Evolutionary conservation across 2,329 filamentous ascomycete genomes (phyloP).

Genomic region (Bipolaris gigantea): DNA sequence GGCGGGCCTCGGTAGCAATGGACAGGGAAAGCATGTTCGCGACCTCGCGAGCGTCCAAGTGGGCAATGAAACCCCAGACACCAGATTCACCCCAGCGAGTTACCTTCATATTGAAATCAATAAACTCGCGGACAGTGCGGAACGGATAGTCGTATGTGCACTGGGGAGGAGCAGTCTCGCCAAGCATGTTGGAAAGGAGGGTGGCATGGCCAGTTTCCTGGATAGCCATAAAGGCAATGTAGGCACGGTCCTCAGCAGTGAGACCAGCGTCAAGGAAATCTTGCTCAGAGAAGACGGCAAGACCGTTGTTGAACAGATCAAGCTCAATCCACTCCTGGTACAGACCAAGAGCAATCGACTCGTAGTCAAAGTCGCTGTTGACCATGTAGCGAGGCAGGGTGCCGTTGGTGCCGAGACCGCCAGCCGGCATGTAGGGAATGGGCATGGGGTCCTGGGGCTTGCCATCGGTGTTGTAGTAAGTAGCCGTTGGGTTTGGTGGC

Average conservation of each 20-base stretch:
- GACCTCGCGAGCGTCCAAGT: slow-evolving; percentile 74
- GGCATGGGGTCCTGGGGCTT: slow-evolving; percentile 67
- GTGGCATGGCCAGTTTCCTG: slow-evolving; percentile 80
- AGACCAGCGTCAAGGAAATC: slow-evolving; percentile 73
- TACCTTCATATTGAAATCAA: slow-evolving; percentile 85
- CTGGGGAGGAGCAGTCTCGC: slow-evolving; percentile 67
- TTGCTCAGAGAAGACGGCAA: slow-evolving; percentile 67
- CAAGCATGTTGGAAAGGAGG: slow-evolving; percentile 75
- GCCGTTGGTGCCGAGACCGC: slow-evolving; percentile 76
- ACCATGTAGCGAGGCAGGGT: slow-evolving; percentile 74
- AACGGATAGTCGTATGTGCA: slow-evolving; percentile 84
- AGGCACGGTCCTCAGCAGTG: slow-evolving; percentile 66
- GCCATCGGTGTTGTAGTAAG: slow-evolving; percentile 72
- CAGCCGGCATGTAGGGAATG: slow-evolving; percentile 70
- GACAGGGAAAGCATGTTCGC: slow-evolving; percentile 73
- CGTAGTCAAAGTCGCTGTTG: slow-evolving; percentile 80
- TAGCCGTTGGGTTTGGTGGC: slow-evolving; percentile 63
- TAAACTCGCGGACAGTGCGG: slow-evolving; percentile 71
- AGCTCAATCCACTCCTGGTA: slow-evolving; percentile 87
- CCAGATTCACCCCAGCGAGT: slow-evolving; percentile 79
- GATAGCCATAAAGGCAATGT: slow-evolving; percentile 76
- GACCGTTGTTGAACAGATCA: slow-evolving; percentile 77
- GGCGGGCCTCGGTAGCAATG: slow-evolving; percentile 76
- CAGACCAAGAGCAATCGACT: slow-evolving; percentile 72
- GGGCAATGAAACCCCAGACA: slow-evolving; percentile 78